Evolutionary conservation across 2,329 filamentous ascomycete genomes (phyloP), one percentile per base, ranked within the genome.

Genomic region (Anisogramma anomala): DNA sequence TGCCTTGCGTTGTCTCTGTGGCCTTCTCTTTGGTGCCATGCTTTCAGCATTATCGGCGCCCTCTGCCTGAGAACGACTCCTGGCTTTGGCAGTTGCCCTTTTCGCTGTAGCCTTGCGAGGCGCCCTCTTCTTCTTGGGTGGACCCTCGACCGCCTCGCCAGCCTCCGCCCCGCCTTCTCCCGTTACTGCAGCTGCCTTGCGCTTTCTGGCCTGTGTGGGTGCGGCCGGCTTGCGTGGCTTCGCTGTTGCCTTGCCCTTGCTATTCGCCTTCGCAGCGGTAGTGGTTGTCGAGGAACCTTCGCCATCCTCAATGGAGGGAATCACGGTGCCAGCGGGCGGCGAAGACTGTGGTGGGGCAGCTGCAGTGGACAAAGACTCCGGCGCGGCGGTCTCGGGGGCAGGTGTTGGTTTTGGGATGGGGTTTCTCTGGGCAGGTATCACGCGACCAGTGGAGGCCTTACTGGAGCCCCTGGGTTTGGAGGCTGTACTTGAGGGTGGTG

Each of bases 121-220:
- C n/a, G 35, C 39, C 30, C 43, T 34, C 27, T 48, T 49, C 44
- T 54, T 56, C 25, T 48, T 51, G 6, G 50, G 30, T 6, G 50
- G 43, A 6, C 14, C 41, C 10, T 14, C 30, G 14, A 35, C 18
- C 19, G 33, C 41, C 22, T 43, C 42, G 14, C 42, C 32, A 20
- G 25, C 17, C 13, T 46, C 42, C 3, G 39, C 47, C 37, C 48
- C 45, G 11, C 45, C 48, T 13, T 38, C 50, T 17, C n/a, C 43
- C 1, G 39, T 7, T 3, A 34, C 25, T 2, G 39, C 23, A 37
- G 43, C 19, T 23, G 42, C 30, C 22, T 52, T 53, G 20, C 52
- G 51, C 38, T 54, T 53, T 30, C 50, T 46, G 11, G 47, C 36
- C 6, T 43, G 43, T 26, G 43, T 39, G 15, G 41, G 41, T 14